Conservation (phyloP, 768 basidiomycete species). For the Symmetrospora coprosmae region DNA sequence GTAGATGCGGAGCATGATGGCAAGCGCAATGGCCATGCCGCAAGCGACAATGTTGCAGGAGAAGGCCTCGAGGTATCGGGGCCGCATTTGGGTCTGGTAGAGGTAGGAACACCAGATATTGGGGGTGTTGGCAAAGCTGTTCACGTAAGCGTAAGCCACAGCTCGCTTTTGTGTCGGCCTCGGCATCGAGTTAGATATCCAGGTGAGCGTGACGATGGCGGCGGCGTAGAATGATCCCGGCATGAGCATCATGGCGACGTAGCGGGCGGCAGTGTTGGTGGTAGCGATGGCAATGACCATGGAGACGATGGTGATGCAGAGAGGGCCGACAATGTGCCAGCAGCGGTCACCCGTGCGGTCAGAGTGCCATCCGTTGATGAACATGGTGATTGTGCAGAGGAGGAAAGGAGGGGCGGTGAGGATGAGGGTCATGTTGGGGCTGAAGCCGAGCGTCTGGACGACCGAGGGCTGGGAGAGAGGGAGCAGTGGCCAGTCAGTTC, state of each 20-base stretch:
- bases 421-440: conserved; percentile 32
- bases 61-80: conserved; percentile 57
- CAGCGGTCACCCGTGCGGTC: conserved; percentile 58
- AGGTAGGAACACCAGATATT: conserved; percentile 69
- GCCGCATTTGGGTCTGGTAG: conserved; percentile 32
- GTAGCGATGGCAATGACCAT: conserved; percentile 53
- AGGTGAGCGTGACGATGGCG: conserved; percentile 50
- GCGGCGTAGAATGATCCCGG: conserved; percentile 53
- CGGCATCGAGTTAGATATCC: conserved; percentile 50
- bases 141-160: conserved; percentile 53
- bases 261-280: conserved; percentile 41
- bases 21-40: conserved; percentile 43
- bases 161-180: conserved; percentile 70
- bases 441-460: conserved; percentile 34
- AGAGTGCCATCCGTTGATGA: conserved; percentile 43
- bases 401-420: conserved; percentile 35
- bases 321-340: conserved; percentile 48
- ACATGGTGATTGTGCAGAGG: conserved; percentile 25
- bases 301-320: conserved; percentile 51
- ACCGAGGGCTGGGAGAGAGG: too few relatives aligned
- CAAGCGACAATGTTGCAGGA: conserved; percentile 54
- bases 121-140: conserved; percentile 42
- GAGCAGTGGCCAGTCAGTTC: background rate
- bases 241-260: conserved; percentile 54
- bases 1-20: conserved; percentile 37